Base-by-base conservation (phyloP, 164 flowering plant species). In the Piper longum region DNA sequence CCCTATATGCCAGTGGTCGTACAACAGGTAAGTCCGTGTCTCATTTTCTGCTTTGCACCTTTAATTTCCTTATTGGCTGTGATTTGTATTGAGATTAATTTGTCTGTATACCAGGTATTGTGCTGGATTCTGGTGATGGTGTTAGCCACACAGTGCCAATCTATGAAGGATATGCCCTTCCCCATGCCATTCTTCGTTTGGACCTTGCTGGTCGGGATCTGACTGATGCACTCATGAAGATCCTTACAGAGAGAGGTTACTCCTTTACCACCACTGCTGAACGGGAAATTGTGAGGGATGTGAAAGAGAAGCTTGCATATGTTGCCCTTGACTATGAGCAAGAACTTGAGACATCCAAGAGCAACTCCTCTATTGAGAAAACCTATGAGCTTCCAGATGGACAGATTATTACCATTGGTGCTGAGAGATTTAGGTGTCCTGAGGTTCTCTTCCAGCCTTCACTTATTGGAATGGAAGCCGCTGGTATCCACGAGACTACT, bases 21-120 rank as follows among this genome's bases (percentile, higher is more conserved):
- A 84, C 89, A 64, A 84, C 89, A 62, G 89, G 89, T 81, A 72
- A 72, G 75, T 56, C 66, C 45, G 11, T 40, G 61, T 64, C 41
- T 57, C 12, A 41, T 26, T 36, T 43, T 64, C 58, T 55, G 56
- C 17, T 17, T 41, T 18, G 19, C 13, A 3, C 60, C 18, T 41
- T 18, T 57, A 41, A 12, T 61, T 26, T 40, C 36, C 8, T 36
- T 59, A 13, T 12, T 18, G 43, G 36, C 52, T 62, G 57, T 7
- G n/a, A 7, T 55, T 55, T 55, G 56, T 54, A 51, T 18, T 13
- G 13, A 52, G 56, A 13, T 63, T 19, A 56, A 52, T 18, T 41
- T 45, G 52, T 57, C 59, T 54, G 16, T 62, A 19, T 36, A 65
- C 55, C 61, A 73, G 76, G 75, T 26, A 26, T 26, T 26, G 36